Base-by-base conservation (phyloP, 805 yeast species). In the Suhomyces sp. region DNA sequence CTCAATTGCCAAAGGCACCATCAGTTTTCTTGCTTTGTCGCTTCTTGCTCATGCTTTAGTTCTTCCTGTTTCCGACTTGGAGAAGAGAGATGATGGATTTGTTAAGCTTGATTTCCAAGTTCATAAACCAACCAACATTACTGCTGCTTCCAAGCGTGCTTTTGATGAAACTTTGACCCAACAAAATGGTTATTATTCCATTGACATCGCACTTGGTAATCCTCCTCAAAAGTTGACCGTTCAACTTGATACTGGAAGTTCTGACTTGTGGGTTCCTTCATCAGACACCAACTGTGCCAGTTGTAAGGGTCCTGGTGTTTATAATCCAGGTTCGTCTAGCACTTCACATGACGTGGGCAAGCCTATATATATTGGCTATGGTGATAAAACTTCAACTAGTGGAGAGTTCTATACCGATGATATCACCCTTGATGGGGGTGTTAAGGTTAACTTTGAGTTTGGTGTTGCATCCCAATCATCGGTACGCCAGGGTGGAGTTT, bases 231-330 rank as follows among this genome's bases (percentile, higher is more conserved):
- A 17, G n/a, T 17, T 41, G n/a, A 15, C 33, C 6, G 44, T 44
- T 14, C 39, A 37, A 28, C 21, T 44, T 11, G 48, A 46, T 28
- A 41, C 43, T 5, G 46, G 46, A 5, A 33, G 38, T 17, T 38
- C 45, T 20, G 38, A 41, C 19, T 34, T 36, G 16, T 43, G 45
- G 45, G 28, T 42, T n/a, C 9, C 33, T 17, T 8, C 18, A 14
- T 4, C 19, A 14, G 12, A 19, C 10, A n/a, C 14, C 8, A 4
- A 4, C 11, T 25, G 28, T 15, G 4, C 9, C 6, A 12, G 12
- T 5, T 28, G 31, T 7, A 19, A 15, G n/a, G 19, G 19, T 16
- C 6, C 5, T 11, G 22, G 19, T n/a, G 27, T 10, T 18, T 45
- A 20, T 28, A 38, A 45, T 30, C 23, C 39, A 4, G 13, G 27